Base-by-base conservation (phyloP, 2,329 filamentous ascomycete genomes). In the Aureobasidium sp. region DNA sequence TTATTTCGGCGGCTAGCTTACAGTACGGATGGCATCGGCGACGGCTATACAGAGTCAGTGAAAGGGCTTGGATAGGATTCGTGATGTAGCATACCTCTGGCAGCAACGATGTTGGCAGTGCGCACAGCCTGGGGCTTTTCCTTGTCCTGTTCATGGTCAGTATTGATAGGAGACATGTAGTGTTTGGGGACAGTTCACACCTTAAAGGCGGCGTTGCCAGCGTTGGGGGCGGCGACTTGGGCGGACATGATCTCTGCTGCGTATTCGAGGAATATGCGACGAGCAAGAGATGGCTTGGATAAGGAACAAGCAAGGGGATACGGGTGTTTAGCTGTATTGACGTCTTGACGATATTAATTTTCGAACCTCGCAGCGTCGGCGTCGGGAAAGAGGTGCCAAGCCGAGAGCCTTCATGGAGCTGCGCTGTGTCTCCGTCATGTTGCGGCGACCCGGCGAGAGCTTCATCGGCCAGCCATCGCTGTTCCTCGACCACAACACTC, bases 41-140 rank as follows among this genome's bases (percentile, higher is more conserved):
- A 99, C 93, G 74, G 94, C 94, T 94, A 67, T 64, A 63, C 21
- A 62, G 49, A 29, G 58, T 61, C 30, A 61, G 58, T 61, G 25
- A 21, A 0, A 29, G 4, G 16, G 36, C 36, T 4, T 3, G 59
- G 21, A 21, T 21, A 3, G 11, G 3, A 6, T 16, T 54, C 48
- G 58, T 55, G 34, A 58, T 41, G 66, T 79, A 69, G 6, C 63
- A 44, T 83, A 93, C 91, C 91, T 90, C 93, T 86, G 70, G 94
- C 94, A 69, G 94, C 94, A 72, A 96, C 89, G 77, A 99, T 97
- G 79, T 99, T 99, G 72, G 90, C 90, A 67, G 90, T 92, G 69
- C 94, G 89, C 67, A 99, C 94, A 67, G 94, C 94, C 82, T 94
- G 88, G 69, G 94, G 94, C 90, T 99, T 99, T 81, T 97, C 94